A percentile compares a stretch with the other conserved stretches of the same genome.
Evolutionary conservation across 2,329 filamentous ascomycete genomes (phyloP).

Genomic region (Aspergillus sp.): DNA sequence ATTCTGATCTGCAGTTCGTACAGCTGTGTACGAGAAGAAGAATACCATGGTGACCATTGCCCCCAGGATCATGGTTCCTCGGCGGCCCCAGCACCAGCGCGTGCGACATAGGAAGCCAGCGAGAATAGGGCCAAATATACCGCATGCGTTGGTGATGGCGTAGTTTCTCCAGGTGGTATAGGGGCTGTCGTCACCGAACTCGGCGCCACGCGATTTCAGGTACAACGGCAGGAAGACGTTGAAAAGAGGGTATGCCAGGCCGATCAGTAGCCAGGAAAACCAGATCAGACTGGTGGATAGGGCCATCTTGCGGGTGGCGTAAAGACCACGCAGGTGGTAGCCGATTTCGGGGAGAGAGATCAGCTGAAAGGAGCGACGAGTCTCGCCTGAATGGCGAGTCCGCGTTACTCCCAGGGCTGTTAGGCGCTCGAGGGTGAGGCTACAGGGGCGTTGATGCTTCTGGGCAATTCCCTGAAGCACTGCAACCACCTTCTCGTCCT

Average conservation of each 20-base stretch:
- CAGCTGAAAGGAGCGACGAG: not conserved
- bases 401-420: not conserved
- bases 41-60: conserved; percentile 55
- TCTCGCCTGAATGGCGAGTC: not conserved
- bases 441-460: conserved; percentile 4
- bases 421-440: not conserved
- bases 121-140: conserved; percentile 73
- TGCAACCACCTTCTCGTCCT: conserved; percentile 74
- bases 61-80: conserved; percentile 57
- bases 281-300: conserved; percentile 55
- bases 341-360: not conserved
- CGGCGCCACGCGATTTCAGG: conserved; percentile 53
- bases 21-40: conserved; percentile 56
- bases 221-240: conserved; percentile 88
- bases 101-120: conserved; percentile 72
- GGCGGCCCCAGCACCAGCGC: conserved; percentile 59
- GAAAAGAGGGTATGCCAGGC: conserved; percentile 85
- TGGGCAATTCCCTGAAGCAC: conserved; percentile 48
- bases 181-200: conserved; percentile 39
- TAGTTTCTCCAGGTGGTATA: conserved; percentile 70
- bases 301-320: not conserved
- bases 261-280: conserved; percentile 80
- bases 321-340: conserved; percentile 33
- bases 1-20: conserved; percentile 47
- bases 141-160: conserved; percentile 73